A percentile compares a stretch with the other conserved stretches of the same genome.
Conservation (phyloP, 192 early-diverging fungal genomes). For the Podila epicladia region DNA sequence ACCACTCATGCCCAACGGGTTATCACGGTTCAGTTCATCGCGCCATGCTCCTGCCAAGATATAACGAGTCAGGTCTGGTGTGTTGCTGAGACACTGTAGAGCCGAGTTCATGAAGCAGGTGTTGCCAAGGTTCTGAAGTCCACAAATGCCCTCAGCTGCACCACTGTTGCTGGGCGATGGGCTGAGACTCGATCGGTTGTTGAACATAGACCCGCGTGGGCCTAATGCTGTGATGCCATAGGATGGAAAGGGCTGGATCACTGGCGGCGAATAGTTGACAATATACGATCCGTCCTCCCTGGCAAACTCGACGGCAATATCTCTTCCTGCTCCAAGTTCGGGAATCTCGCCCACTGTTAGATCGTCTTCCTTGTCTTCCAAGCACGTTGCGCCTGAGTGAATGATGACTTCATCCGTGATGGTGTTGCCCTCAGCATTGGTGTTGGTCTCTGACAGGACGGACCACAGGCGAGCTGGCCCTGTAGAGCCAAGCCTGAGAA, state of each 20-base stretch:
- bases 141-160: slow-evolving; percentile 63
- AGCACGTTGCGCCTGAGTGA: not conserved
- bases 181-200: not conserved
- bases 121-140: slow-evolving; percentile 86
- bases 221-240: not conserved
- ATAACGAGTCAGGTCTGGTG: slow-evolving; percentile 70
- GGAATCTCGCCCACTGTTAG: slow-evolving; percentile 12
- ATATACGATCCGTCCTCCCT: slow-evolving; percentile 17
- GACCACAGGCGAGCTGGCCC: slow-evolving; percentile 32
- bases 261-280: not conserved
- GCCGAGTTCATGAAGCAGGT: slow-evolving; percentile 92
- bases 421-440: slow-evolving; percentile 18
- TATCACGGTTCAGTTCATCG: slow-evolving; percentile 73
- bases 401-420: slow-evolving; percentile 11
- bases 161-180: not conserved
- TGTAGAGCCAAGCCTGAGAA: slow-evolving; percentile 7
- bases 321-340: slow-evolving; percentile 12
- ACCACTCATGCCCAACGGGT: slow-evolving; percentile 80
- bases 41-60: slow-evolving; percentile 67
- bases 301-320: slow-evolving; percentile 19
- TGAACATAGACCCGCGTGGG: slow-evolving; percentile 3
- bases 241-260: slow-evolving; percentile 1
- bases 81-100: slow-evolving; percentile 86
- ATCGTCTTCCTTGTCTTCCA: slow-evolving; percentile 37
- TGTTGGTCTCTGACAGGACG: slow-evolving; percentile 3